Conservation (phyloP, 2,329 filamentous ascomycete species). For the Penicillium oxalicum region DNA sequence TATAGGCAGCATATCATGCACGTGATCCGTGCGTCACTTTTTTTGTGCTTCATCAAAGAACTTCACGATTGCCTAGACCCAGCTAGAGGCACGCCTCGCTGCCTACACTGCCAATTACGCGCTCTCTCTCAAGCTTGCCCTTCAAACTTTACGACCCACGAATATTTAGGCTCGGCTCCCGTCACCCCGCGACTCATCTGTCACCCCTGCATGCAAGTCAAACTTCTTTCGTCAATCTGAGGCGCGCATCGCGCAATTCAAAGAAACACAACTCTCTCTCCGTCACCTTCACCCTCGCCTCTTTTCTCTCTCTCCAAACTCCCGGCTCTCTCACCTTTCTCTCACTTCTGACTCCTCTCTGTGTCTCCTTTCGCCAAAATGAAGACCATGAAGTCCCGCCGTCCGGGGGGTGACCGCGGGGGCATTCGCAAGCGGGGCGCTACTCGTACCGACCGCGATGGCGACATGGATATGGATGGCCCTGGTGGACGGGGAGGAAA, state of each 20-base stretch:
- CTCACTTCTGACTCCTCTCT: conserved; percentile 1
- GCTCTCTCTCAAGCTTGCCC: neutral
- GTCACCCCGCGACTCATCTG: neutral
- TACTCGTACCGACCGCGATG: conserved; percentile 52
- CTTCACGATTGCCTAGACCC: conserved; percentile 1
- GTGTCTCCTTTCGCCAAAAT: conserved; percentile 17
- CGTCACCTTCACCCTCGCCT: neutral
- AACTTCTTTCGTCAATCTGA: conserved; percentile 13
- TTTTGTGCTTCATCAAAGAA: conserved; percentile 14
- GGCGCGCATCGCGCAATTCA: conserved; percentile 25
- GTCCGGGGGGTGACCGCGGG: conserved; percentile 37
- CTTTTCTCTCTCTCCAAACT: neutral
- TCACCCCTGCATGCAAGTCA: conserved; percentile 18
- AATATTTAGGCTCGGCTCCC: too few relatives aligned
- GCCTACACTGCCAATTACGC: conserved; percentile 7
- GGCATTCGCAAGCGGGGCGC: conserved; percentile 48
- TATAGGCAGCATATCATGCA: conserved; percentile 7
- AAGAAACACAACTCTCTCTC: neutral
- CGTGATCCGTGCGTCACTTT: conserved; percentile 31
- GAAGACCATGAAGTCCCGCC: conserved; percentile 29
- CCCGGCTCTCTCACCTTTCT: neutral
- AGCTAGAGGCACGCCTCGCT: conserved; percentile 8
- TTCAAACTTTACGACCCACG: neutral
- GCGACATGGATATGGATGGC: conserved; percentile 56
- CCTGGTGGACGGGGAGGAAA: conserved; percentile 34